These are phyloP conservation scores for Cladosporium sp. DNA, from an alignment of 2,329 filamentous ascomycete species.

Conservation along the genomic window DNA sequence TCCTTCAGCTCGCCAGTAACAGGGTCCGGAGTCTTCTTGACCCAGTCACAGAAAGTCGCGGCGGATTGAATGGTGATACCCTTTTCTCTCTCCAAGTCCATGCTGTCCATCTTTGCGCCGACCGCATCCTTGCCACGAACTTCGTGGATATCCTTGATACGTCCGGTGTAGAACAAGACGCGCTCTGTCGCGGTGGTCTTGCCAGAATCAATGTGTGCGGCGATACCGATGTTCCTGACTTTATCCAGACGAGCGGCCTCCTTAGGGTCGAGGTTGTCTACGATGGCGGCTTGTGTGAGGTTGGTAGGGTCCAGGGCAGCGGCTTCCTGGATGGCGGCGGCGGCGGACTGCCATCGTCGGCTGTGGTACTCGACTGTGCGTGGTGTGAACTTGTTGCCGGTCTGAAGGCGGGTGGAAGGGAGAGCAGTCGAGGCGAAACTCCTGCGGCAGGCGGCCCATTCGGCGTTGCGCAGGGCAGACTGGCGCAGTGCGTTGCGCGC, in stretches of 20 bases:
- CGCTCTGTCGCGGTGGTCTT: slow-evolving; percentile 97
- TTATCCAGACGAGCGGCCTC: slow-evolving; percentile 73
- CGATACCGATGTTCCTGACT: slow-evolving; percentile 97
- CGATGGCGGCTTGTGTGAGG: slow-evolving; percentile 61
- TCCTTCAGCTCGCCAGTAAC: slow-evolving; percentile 66
- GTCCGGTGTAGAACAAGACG: slow-evolving; percentile 95
- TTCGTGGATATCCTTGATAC: slow-evolving; percentile 96
- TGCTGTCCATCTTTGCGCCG: slow-evolving; percentile 99
- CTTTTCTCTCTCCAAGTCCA: slow-evolving; percentile 97
- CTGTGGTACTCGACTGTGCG: slow-evolving; percentile 5
- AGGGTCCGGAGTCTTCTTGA: slow-evolving; percentile 57
- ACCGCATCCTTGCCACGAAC: slow-evolving; percentile 91
- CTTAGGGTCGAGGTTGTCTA: slow-evolving; percentile 72
- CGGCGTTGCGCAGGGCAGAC: slow-evolving; percentile 19
- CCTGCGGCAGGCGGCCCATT: slow-evolving; percentile 17
- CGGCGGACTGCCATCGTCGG: slow-evolving; percentile 25
- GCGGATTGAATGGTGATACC: slow-evolving; percentile 99
- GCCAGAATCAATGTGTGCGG: slow-evolving; percentile 96
- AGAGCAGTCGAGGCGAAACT: slow-evolving; percentile 22
- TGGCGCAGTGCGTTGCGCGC: slow-evolving; percentile 27
- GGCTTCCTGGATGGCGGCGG: slow-evolving; percentile 45
- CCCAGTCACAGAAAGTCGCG: slow-evolving; percentile 96
- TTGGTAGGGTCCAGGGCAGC: slow-evolving; percentile 53
- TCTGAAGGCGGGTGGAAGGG: slow-evolving; percentile 11
- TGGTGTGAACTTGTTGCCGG: neutral